A percentile compares a stretch with the other conserved stretches of the same genome.
phyloP scores from a whole-genome alignment of 1,284 basidiomycete species.

The Agroathelia rolfsii region DNA sequence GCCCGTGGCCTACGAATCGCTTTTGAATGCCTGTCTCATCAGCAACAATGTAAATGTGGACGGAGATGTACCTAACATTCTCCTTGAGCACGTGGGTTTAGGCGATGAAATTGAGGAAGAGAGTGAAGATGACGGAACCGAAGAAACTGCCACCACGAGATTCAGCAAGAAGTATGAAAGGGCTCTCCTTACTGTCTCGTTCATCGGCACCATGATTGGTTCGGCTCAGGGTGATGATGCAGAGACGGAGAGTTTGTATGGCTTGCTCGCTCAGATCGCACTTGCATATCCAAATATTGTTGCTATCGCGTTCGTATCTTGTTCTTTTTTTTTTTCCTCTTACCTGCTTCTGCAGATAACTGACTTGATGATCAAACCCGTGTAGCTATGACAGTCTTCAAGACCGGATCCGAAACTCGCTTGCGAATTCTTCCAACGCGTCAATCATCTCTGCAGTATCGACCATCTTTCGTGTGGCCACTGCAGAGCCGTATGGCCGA shows the following conservation, averaged over 20 bases:
- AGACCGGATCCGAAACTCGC: conserved; percentile 69
- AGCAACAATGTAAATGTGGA: too few relatives aligned
- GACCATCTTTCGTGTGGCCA: conserved; percentile 61
- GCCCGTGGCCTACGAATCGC: conserved; percentile 38
- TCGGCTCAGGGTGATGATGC: conserved; percentile 75
- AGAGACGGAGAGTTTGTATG: conserved; percentile 76
- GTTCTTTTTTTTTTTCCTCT: conserved; percentile 7
- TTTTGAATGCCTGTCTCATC: conserved; percentile 59
- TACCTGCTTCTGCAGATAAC: conserved; percentile 10
- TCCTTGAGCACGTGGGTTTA: too few relatives aligned
- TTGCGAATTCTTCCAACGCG: conserved; percentile 66
- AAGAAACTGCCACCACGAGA: conserved; percentile 52
- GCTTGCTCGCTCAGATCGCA: conserved; percentile 69
- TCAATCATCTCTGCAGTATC: conserved; percentile 64
- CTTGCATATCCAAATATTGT: conserved; percentile 63
- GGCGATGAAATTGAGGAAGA: too few relatives aligned
- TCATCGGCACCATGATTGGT: conserved; percentile 66
- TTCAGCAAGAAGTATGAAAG: too few relatives aligned
- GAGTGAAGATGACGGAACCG: conserved; percentile 49
- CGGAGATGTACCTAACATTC: conserved; percentile 19
- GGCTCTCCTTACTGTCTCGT: conserved; percentile 70
- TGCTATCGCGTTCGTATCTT: conserved; percentile 54
- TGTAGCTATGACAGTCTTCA: conserved; percentile 69
- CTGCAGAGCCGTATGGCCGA: conserved; percentile 41
- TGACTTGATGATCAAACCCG: conserved; percentile 5